Evolutionary conservation across 2,329 filamentous ascomycete species (phyloP), one percentile per base, ranked within the genome.

Genomic region (Cladosporium sp.): DNA sequence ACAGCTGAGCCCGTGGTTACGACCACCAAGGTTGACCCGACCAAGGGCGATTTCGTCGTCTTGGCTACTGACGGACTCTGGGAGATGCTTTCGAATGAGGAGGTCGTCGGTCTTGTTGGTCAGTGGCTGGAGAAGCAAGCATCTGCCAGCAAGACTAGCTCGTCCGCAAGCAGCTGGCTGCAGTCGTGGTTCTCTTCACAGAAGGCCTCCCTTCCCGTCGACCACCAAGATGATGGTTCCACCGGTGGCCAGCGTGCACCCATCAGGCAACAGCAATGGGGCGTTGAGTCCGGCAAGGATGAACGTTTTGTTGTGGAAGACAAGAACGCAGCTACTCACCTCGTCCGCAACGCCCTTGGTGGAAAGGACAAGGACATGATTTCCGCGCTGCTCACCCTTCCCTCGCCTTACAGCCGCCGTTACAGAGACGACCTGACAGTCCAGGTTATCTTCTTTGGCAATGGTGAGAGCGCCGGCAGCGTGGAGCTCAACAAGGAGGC

Each of bases 21-120:
- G 0, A 95, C 90, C 1, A 97, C 92, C 39, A 86, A 93, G 67
- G 85, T 98, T 46, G 78, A 92, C 59, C 93, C 93, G 1, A 82
- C 88, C 48, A 88, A 88, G 55, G 91, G 92, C 39, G 93, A 98
- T 66, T 98, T 98, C 62, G 77, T 98, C 11, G 92, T 98, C 54
- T 84, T 98, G 77, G 93, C 93, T 18, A 96, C 93, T 0, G 93
- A 98, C 65, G 93, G 93, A 3, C 78, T 98, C 1, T 98, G 93
- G 93, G 93, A 98, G 71, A 97, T 97, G 93, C 78, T 98, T 54
- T 96, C 89, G 41, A 98, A 97, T 62, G 93, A 98, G 66, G 93
- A 98, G 73, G 93, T 96, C 1, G 87, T 98, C 43, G 93, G 93
- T 0, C 80, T 98, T 2, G 93, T 98, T 4, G 94, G 92, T 13